Evolutionary conservation across 2,329 filamentous ascomycete species (phyloP).

Genomic region (Arthrocladium fulminans): DNA sequence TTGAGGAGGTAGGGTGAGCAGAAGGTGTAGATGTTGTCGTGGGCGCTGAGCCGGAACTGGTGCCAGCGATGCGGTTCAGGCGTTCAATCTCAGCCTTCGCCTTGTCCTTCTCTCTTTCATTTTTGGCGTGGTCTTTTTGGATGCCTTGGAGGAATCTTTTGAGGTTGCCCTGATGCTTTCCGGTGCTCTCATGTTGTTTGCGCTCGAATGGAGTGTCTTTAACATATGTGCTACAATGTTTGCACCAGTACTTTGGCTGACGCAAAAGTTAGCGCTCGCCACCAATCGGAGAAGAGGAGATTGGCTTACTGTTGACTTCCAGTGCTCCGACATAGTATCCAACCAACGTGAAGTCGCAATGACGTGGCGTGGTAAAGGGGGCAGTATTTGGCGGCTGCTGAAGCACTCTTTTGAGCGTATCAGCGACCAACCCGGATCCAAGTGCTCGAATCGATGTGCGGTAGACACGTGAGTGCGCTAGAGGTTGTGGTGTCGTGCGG

Average conservation of each 20-base stretch:
- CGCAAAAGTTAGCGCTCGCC: slow-evolving; percentile 18
- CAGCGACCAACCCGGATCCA: no score
- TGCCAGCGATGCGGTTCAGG: slow-evolving; percentile 59
- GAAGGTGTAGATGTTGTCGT: slow-evolving; percentile 29
- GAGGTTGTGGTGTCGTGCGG: background rate
- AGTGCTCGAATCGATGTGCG: background rate
- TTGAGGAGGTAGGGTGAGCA: slow-evolving; percentile 24
- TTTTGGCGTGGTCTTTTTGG: slow-evolving; percentile 72
- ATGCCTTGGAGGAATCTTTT: slow-evolving; percentile 85
- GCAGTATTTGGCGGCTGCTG: background rate
- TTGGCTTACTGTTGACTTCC: slow-evolving; percentile 74
- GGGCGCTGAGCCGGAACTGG: slow-evolving; percentile 32
- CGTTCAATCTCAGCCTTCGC: slow-evolving; percentile 79
- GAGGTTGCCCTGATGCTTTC: slow-evolving; percentile 72
- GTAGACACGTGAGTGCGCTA: background rate
- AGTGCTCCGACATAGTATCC: slow-evolving; percentile 81
- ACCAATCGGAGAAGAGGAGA: background rate
- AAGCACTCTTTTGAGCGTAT: no score
- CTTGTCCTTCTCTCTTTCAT: slow-evolving; percentile 70
- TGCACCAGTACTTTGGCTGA: slow-evolving; percentile 90
- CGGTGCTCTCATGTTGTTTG: slow-evolving; percentile 79
- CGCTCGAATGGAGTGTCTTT: slow-evolving; percentile 87
- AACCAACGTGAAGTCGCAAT: background rate
- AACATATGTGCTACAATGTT: slow-evolving; percentile 84
- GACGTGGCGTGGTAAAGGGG: background rate